Percentiles rank a stretch among this genome's conserved stretches.
Conservation (phyloP, 2,329 filamentous ascomycete genomes). For the Hypomyces rosellus region DNA sequence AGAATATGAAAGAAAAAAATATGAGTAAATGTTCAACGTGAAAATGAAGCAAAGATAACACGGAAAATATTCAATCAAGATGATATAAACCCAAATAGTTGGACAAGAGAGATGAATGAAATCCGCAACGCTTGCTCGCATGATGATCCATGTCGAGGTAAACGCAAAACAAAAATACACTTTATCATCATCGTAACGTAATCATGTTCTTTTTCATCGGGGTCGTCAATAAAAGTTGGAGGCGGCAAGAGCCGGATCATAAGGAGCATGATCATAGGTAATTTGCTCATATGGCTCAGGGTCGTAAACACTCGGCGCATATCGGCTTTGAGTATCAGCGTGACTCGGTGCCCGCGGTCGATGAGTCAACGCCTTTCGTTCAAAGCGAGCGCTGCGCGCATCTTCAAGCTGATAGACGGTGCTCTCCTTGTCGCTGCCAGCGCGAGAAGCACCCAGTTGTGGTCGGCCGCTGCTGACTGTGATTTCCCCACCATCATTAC, state of each 20-base stretch:
- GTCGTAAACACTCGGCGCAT: conserved; percentile 12
- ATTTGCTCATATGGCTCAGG: conserved; percentile 5
- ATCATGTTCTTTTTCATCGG: conserved; percentile 24
- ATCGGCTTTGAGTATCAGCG: conserved; percentile 36
- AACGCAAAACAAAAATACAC: conserved; percentile 16
- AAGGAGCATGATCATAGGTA: conserved; percentile 16
- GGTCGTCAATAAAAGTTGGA: conserved; percentile 25
- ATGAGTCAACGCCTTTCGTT: conserved; percentile 36
- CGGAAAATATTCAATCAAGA: not conserved
- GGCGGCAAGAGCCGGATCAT: conserved; percentile 23
- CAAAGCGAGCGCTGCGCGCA: conserved; percentile 33
- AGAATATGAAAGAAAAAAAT: conserved; percentile 15
- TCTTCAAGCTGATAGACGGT: conserved; percentile 44
- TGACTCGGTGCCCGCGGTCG: conserved; percentile 45
- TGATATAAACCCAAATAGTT: not conserved
- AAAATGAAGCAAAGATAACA: conserved; percentile 12
- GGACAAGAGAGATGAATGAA: not conserved
- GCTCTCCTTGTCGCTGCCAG: conserved; percentile 47
- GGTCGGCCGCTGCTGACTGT: conserved; percentile 39
- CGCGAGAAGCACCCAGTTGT: conserved; percentile 24
- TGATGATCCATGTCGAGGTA: conserved; percentile 5
- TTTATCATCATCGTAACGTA: conserved; percentile 13
- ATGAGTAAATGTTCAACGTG: not conserved
- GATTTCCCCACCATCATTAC: conserved; percentile 53
- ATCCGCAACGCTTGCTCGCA: conserved; percentile 14